Evolutionary conservation across 106 monocot species (phyloP).

Genomic region (Posidonia australis): DNA sequence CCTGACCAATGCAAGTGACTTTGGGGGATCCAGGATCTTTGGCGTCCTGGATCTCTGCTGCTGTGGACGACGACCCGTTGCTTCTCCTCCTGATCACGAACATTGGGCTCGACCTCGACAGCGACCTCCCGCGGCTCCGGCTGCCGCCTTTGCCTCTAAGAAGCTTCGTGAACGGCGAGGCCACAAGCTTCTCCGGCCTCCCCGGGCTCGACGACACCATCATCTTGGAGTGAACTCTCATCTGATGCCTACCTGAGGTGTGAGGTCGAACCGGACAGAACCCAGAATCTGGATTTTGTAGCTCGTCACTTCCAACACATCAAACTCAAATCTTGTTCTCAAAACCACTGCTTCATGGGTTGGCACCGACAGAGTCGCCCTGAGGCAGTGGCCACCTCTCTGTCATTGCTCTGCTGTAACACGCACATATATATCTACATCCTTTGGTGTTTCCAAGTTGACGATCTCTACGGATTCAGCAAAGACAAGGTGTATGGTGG

Average conservation of each 20-base stretch:
- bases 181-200: conserved; percentile 46
- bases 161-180: conserved; percentile 29
- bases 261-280: too few relatives aligned
- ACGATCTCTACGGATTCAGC: too few relatives aligned
- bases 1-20: conserved; percentile 96
- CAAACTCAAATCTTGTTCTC: too few relatives aligned
- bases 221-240: conserved; percentile 1
- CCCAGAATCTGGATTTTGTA: too few relatives aligned
- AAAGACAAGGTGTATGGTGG: too few relatives aligned
- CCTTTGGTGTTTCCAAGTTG: too few relatives aligned
- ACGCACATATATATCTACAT: too few relatives aligned
- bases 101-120: conserved; percentile 36
- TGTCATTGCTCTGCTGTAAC: too few relatives aligned
- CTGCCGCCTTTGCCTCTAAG: conserved; percentile 28
- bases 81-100: conserved; percentile 22
- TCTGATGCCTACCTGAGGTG: neutral
- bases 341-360: too few relatives aligned
- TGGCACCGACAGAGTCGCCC: too few relatives aligned
- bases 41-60: neutral
- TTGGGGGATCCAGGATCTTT: conserved; percentile 75
- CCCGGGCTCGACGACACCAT: conserved; percentile 57
- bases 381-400: too few relatives aligned
- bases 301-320: too few relatives aligned
- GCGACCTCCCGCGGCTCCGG: conserved; percentile 20
- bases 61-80: neutral